Conservation (phyloP, 345 rosid species). For the Atalantia buxifolia region DNA sequence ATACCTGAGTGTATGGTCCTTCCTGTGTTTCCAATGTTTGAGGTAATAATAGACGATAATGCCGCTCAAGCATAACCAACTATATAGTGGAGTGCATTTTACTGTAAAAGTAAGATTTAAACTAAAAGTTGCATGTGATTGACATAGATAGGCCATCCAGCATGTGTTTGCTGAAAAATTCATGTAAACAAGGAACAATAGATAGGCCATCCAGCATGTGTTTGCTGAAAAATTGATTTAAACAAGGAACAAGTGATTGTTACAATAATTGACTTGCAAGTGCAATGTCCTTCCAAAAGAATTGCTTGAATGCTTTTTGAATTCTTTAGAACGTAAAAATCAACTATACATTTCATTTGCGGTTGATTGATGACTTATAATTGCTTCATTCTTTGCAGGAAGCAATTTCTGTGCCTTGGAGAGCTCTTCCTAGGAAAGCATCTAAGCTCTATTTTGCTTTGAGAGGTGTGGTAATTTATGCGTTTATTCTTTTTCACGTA, state of each 20-base stretch:
- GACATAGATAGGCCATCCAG: not conserved
- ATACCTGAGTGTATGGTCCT: not conserved
- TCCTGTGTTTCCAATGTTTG: not conserved
- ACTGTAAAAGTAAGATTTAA: not conserved
- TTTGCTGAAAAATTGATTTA: not conserved
- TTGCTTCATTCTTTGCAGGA: constrained; percentile 41
- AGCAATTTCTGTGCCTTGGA: constrained; percentile 83
- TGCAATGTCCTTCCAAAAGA: not conserved
- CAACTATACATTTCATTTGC: not conserved
- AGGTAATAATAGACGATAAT: not conserved
- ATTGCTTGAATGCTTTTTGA: not conserved
- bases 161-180: too few species aligned
- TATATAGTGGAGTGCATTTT: not conserved
- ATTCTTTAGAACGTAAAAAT: not conserved
- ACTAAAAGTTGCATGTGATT: not conserved
- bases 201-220: not conserved
- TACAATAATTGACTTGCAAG: too few species aligned
- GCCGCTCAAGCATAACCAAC: not conserved
- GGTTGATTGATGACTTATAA: not conserved
- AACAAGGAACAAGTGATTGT: not conserved
- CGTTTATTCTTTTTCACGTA: not conserved
- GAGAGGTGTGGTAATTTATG: constrained; percentile 54
- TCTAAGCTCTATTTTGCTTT: constrained; percentile 81
- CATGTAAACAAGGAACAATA: too few species aligned
- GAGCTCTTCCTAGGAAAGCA: constrained; percentile 56